A percentile compares a stretch with the other conserved stretches of the same genome.
phyloP scores from a whole-genome alignment of 345 rosid genomes.

The Salix purpurea region DNA sequence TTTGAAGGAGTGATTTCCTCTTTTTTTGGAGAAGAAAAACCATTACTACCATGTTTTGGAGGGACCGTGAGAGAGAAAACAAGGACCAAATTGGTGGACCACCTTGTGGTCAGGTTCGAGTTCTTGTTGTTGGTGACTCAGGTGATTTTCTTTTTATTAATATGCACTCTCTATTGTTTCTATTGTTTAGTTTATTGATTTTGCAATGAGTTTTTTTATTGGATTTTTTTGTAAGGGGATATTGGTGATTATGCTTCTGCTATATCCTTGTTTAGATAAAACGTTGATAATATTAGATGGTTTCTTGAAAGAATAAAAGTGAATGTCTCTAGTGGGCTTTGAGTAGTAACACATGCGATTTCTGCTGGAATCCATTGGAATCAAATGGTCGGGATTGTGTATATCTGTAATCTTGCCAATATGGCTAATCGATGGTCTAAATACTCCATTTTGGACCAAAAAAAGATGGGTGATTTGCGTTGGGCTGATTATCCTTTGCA shows the following conservation, averaged over 20 bases:
- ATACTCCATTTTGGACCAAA: neutral
- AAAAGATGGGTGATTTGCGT: neutral
- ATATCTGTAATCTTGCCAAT: neutral
- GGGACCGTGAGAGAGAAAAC: constrained; percentile 81
- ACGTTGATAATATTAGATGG: neutral
- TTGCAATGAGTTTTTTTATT: neutral
- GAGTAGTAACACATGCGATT: neutral
- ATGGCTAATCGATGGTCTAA: neutral
- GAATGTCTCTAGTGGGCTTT: neutral
- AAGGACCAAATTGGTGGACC: constrained; percentile 74
- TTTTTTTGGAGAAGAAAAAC: constrained; percentile 4
- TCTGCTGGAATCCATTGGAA: neutral
- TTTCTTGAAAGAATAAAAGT: neutral
- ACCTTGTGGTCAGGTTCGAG: constrained; percentile 94
- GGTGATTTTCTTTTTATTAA: constrained; percentile 37
- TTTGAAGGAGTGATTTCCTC: neutral
- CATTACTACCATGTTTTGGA: constrained; percentile 69
- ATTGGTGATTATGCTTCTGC: neutral
- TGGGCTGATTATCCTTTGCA: neutral
- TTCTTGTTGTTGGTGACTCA: constrained; percentile 94
- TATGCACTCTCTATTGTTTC: neutral
- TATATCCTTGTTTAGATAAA: neutral
- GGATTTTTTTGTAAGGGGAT: neutral
- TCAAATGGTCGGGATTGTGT: neutral
- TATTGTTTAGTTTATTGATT: neutral